Conservation (phyloP, 1,139 yeast genomes). For the Candida tetrigidarum region DNA sequence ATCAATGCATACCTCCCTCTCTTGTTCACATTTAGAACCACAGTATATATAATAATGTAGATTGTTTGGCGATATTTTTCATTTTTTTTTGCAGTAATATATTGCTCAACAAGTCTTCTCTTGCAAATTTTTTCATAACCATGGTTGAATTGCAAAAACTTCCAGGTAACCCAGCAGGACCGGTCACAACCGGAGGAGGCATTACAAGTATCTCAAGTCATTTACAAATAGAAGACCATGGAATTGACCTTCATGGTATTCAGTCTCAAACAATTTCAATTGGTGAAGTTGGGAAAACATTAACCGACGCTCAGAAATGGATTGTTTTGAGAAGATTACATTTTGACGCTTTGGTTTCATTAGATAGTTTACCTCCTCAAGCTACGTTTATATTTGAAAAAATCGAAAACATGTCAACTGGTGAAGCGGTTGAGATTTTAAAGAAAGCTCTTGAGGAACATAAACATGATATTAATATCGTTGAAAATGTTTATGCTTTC, state of each 20-base stretch:
- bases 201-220: conserved; percentile 2
- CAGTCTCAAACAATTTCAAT: conserved; percentile 26
- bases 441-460: conserved; percentile 23
- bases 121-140: not conserved
- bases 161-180: not conserved
- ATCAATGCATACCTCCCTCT: too few relatives aligned
- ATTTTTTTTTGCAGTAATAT: too few relatives aligned
- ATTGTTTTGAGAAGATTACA: conserved; percentile 31
- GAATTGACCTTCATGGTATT: conserved; percentile 25
- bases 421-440: conserved; percentile 28
- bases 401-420: conserved; percentile 24
- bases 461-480: conserved; percentile 26
- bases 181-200: not conserved
- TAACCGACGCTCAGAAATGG: conserved; percentile 31
- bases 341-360: conserved; percentile 28
- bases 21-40: too few relatives aligned
- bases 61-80: too few relatives aligned
- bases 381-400: conserved; percentile 36
- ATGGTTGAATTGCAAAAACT: not conserved
- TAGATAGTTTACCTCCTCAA: conserved; percentile 30
- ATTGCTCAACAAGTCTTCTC: not conserved
- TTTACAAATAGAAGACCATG: conserved; percentile 18
- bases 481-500: conserved; percentile 12
- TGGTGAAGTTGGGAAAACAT: conserved; percentile 28
- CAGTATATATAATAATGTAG: too few relatives aligned